Evolutionary conservation across 2,329 filamentous ascomycete species (phyloP), one percentile per base, ranked within the genome.

Genomic region (Piedraia hortae): DNA sequence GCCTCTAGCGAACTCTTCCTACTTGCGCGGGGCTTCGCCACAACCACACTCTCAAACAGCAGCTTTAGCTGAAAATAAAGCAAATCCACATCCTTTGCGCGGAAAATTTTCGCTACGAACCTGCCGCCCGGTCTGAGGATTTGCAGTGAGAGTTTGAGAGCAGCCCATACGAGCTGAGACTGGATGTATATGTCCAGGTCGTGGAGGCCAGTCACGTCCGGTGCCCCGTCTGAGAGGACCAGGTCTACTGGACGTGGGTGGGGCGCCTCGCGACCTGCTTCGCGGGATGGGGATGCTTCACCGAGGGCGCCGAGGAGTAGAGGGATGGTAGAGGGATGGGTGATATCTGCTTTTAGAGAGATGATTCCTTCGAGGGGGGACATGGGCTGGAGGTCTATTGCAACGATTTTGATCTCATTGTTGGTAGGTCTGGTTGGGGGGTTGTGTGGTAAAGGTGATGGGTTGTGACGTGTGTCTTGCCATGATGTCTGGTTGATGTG

Each of bases 121-220:
- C 77, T 89, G 30, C 85, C 85, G 19, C 85, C 85, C 0, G 80
- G 80, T 27, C 73, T 72, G 11, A 97, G 60, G 7, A 97, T 78
- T 41, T 82, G 89, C 7, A 91, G 62, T 0, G 85, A 78, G 3
- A 97, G 62, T 43, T 91, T 90, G 10, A 97, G 60, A 0, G 85
- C 85, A 0, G 82, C 77, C 45, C 88, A 91, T 21, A 97, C 67
- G 5, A 97, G 59, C 47, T 93, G 85, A 5, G 74, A 80, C 48
- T 97, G 85, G 10, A 97, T 74, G 47, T 97, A 97, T 34, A 93
- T 93, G 46, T 97, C 85, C 16, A 97, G 62, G 43, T 97, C 85
- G 44, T 97, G 85, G 1, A 97, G 58, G 10, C 85, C 85, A 1
- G 85, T 97, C 7, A 97, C 85, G 38, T 97, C 85, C 1, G 85